Evolutionary conservation across 2,329 filamentous ascomycete species (phyloP), one percentile per base, ranked within the genome.

Genomic region (Dendryphion nanum): DNA sequence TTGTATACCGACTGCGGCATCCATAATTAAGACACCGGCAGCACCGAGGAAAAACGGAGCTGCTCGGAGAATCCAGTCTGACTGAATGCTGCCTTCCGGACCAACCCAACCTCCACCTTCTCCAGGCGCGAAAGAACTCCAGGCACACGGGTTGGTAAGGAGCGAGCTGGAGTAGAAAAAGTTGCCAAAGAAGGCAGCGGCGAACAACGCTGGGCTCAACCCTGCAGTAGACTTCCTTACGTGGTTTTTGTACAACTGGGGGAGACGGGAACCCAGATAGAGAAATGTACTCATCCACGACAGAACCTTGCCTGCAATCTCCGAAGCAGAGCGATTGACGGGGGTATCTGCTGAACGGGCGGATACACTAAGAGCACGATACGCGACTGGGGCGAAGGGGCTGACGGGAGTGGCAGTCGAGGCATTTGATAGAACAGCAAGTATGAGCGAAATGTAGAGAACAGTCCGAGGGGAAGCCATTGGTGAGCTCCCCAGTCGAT

Each of bases 201-300:
- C 67, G 65, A 85, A 85, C 33, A 85, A 73, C 0, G 78, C 64
- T 0, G 81, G 79, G 0, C 75, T 79, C 6, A 85, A 74, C 3
- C 82, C 82, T 1, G 80, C 72, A 8, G 81, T 84, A 30, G 79
- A 82, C 53, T 78, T 77, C 33, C 81, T 78, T 35, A 68, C 52
- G 55, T 78, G 77, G 63, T 85, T 85, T 53, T 83, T 81, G 68
- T 80, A 78, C 24, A 85, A 72, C 54, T 85, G 82, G 0, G 82
- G 82, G 38, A 61, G 50, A 14, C 62, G 57, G 8, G 59, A 59
- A 37, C 61, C 59, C 4, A 68, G 64, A 48, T 65, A 69, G 30
- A 67, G 57, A 26, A 67, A 59, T 5, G 70, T 69, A 21, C 63
- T 64, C 37, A 66, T 64, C 53, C 69, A 73, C 42, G 70, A 70